Percentiles rank a stretch among this genome's conserved stretches.
Conservation (phyloP, 352 stramenopile genomes). For the Halophytophthora batemanensis region DNA sequence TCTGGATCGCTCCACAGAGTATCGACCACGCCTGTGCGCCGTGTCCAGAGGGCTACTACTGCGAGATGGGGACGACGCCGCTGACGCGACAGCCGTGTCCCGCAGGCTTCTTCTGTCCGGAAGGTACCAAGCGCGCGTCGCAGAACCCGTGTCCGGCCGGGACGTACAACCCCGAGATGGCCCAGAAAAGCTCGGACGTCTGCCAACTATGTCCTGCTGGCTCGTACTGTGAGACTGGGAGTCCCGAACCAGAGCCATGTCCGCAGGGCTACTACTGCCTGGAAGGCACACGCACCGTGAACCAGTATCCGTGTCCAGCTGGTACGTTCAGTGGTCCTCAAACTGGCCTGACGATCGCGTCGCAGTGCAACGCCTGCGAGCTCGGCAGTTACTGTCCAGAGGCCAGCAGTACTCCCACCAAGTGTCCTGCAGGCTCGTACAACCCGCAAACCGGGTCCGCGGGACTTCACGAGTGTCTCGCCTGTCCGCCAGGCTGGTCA, state of each 20-base stretch:
- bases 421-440: constrained; percentile 74
- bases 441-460: constrained; percentile 53
- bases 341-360: constrained; percentile 44
- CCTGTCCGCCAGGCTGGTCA: constrained; percentile 68
- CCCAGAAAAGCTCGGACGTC: constrained; percentile 41
- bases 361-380: constrained; percentile 54
- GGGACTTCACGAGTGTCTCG: constrained; percentile 53
- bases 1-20: constrained; percentile 35
- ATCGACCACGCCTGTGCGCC: constrained; percentile 71
- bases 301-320: constrained; percentile 83
- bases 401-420: constrained; percentile 59
- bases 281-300: constrained; percentile 49
- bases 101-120: constrained; percentile 64
- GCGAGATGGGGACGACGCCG: constrained; percentile 70
- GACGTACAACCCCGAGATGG: constrained; percentile 68
- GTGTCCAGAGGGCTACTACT: constrained; percentile 77
- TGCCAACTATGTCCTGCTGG: constrained; percentile 63
- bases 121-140: constrained; percentile 55
- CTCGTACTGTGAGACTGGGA: constrained; percentile 61
- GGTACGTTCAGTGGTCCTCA: constrained; percentile 79
- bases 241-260: constrained; percentile 45
- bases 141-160: constrained; percentile 86
- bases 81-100: constrained; percentile 64
- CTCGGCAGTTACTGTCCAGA: constrained; percentile 84
- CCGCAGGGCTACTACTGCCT: constrained; percentile 84